phyloP scores from a whole-genome alignment of 2,329 filamentous ascomycete species.

The Diaporthe longicolla region DNA sequence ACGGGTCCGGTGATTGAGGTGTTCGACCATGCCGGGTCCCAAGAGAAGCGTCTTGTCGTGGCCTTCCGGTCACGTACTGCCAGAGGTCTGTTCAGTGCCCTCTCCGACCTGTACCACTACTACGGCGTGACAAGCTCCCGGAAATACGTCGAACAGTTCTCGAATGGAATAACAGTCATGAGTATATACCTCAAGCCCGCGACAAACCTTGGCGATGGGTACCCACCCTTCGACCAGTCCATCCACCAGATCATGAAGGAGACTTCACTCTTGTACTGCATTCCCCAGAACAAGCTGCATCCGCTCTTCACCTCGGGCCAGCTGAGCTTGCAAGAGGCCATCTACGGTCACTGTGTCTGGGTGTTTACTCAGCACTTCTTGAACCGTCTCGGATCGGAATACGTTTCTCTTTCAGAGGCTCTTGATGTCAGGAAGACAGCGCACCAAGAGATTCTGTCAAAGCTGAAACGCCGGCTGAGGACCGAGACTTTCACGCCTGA shows the following conservation, averaged over 20 bases:
- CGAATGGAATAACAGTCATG: constrained; percentile 97
- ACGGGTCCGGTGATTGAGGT: constrained; percentile 97
- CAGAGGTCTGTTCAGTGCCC: constrained; percentile 91
- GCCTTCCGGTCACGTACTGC: constrained; percentile 96
- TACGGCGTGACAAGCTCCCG: constrained; percentile 96
- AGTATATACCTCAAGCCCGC: constrained; percentile 91
- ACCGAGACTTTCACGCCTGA: constrained; percentile 98
- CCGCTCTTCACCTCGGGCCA: constrained; percentile 86
- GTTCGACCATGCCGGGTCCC: constrained; percentile 92
- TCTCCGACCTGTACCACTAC: constrained; percentile 98
- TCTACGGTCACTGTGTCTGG: constrained; percentile 98
- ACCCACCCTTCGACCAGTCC: constrained; percentile 89
- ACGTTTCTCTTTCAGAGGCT: constrained; percentile 86
- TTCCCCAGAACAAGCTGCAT: constrained; percentile 97
- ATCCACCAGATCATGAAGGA: constrained; percentile 99
- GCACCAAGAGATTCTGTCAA: constrained; percentile 89
- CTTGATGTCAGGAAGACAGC: constrained; percentile 85
- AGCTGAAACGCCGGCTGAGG: constrained; percentile 94
- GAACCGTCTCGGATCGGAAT: constrained; percentile 93
- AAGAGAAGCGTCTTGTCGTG: constrained; percentile 94
- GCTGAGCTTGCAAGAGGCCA: constrained; percentile 94
- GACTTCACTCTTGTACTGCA: constrained; percentile 95
- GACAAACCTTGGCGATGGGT: constrained; percentile 67
- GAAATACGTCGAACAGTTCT: constrained; percentile 99
- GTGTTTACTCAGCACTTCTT: constrained; percentile 98